Evolutionary conservation across 2,329 filamentous ascomycete species (phyloP), one percentile per base, ranked within the genome.

Genomic region (Cercospora berteroae): DNA sequence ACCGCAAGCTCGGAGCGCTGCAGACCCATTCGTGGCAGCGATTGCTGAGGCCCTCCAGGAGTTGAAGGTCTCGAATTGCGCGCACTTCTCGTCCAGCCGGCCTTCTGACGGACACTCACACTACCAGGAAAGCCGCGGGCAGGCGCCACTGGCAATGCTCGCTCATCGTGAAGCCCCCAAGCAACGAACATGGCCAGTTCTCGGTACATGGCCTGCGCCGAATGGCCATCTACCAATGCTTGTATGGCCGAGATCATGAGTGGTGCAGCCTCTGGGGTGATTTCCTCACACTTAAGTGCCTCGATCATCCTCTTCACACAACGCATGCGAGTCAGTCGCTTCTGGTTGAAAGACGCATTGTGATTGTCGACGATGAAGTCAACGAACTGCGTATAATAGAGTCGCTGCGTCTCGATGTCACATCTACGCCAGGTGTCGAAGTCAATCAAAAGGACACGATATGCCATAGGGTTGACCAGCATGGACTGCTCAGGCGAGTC

Each of bases 381-480:
- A 69, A 90, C 84, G 75, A 98, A 98, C 77, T 99, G 95, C 68
- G 89, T 89, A 80, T 97, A 98, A 79, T 98, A 99, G 25, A 97
- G 83, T 73, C 91, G 89, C 75, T 97, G 93, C 0, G 94, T 92
- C 18, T 89, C 85, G 5, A 88, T 77, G 36, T 91, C 89, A 23
- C 91, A 91, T 79, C 88, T 89, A 71, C 94, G 88, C 95, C 95
- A 99, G 20, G 94, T 90, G 74, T 97, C 94, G 71, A 96, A 88
- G 79, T 99, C 95, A 63, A 98, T 92, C 29, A 99, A 84, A 18
- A 99, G 83, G 36, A 97, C 90, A 56, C 95, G 89, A 79, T 98
- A 99, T 4, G 94, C 95, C 69, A 99, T 85, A 0, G 95, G 94
- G 74, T 99, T 99, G 72, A 96, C 91, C 76, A 99, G 96, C 74